Evolutionary conservation across 139 green algal genomes (phyloP).

Genomic region (Chlorella ohadii): DNA sequence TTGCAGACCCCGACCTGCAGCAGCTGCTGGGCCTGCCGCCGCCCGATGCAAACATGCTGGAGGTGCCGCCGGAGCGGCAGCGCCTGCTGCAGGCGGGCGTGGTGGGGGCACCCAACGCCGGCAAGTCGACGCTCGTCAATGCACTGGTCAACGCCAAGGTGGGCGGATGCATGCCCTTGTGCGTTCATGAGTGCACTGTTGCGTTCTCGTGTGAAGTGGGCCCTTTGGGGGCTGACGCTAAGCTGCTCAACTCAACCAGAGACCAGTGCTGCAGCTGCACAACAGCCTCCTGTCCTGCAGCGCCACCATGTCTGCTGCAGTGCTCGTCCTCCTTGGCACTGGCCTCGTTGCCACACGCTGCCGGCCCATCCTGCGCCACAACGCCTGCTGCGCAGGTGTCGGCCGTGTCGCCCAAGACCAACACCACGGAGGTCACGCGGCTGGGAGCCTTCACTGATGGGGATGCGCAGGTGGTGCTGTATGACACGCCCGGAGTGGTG

Average conservation of each 20-base stretch:
- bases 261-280: too few species aligned
- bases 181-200: too few species aligned
- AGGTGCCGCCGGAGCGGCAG: conserved; percentile 25
- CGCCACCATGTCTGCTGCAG: conserved; percentile 5
- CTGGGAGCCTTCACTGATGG: conserved; percentile 72
- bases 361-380: too few species aligned
- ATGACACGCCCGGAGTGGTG: conserved; percentile 79
- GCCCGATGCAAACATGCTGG: background rate
- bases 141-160: conserved; percentile 69
- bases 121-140: conserved; percentile 91
- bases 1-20: background rate
- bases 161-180: background rate
- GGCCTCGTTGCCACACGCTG: background rate
- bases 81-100: conserved; percentile 64
- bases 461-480: conserved; percentile 61
- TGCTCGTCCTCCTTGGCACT: conserved; percentile 52
- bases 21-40: background rate
- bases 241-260: too few species aligned
- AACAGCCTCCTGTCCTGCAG: too few species aligned
- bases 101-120: conserved; percentile 85
- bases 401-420: conserved; percentile 86
- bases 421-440: conserved; percentile 71
- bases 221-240: too few species aligned
- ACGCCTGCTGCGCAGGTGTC: conserved; percentile 63
- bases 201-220: too few species aligned